These are phyloP conservation scores for Spizellomyces sp. DNA, from an alignment of 192 early-diverging fungal genomes.

Conservation along the genomic window DNA sequence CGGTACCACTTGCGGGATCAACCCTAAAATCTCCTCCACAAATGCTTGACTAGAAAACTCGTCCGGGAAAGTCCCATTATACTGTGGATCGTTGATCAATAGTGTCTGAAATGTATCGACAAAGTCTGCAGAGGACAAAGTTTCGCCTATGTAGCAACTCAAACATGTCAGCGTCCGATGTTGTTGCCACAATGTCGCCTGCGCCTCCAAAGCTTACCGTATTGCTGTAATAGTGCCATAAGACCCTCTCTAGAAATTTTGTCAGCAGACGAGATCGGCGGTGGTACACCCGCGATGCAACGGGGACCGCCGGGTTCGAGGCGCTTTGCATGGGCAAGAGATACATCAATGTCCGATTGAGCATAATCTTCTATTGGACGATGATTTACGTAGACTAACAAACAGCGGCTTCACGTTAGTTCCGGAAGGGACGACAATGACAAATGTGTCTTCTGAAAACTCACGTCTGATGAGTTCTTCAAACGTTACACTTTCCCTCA, in stretches of 20 bases:
- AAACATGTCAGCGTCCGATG: conserved; percentile 11
- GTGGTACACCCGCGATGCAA: conserved; percentile 8
- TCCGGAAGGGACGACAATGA: background rate
- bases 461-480: conserved; percentile 57
- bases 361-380: conserved; percentile 47
- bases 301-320: conserved; percentile 38
- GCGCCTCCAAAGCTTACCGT: conserved; percentile 38
- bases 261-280: conserved; percentile 15
- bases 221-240: conserved; percentile 55
- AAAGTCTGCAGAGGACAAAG: conserved; percentile 44
- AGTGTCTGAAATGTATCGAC: conserved; percentile 40
- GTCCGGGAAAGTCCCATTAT: conserved; percentile 44
- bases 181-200: background rate
- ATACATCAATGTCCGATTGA: conserved; percentile 43
- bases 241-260: conserved; percentile 39
- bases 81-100: conserved; percentile 38
- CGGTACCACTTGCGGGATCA: conserved; percentile 23
- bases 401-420: background rate
- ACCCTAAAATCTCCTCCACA: conserved; percentile 47
- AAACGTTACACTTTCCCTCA: conserved; percentile 45
- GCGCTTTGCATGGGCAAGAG: conserved; percentile 40
- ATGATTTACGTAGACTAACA: conserved; percentile 59
- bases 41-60: conserved; percentile 45
- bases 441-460: background rate
- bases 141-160: conserved; percentile 40